Base-by-base conservation (phyloP, 768 basidiomycete genomes). In the Podaxis pistillaris region DNA sequence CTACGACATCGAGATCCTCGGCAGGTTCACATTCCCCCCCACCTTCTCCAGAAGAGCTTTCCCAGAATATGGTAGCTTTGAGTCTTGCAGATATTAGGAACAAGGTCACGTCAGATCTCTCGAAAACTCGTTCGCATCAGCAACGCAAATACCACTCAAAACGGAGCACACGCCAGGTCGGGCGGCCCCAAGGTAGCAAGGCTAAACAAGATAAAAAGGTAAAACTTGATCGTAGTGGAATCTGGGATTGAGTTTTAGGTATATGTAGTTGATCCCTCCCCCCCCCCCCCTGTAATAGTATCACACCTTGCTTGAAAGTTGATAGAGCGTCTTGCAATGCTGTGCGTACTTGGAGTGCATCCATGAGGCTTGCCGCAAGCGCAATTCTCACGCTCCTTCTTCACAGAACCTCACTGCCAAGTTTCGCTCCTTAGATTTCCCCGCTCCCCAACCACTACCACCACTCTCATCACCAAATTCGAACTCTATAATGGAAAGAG, bases 131-230 rank as follows among this genome's bases (percentile, higher is more conserved):
- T 2, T 80, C 83, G 19, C 83, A 83, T 62, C 82, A 90, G 67
- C 82, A 90, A 69, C 81, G 83, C 62, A 92, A 91, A 71, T 84
- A 91, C 71, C 94, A 96, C 76, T 86, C 90, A 0, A 91, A 88
- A 73, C 84, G 87, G 64, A 81, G 83, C 6, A 80, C 80, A 2
- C 82, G 84, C 58, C 79, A 85, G 60, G 84, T 81, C 30, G 90
- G 90, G 26, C 79, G 91, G 41, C 78, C 86, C 24, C 86, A 87
- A 66, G 94, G 94, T 22, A 93, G 90, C 71, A 96, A 96, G 72
- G 88, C 88, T 59, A 96, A 93, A 75, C 86, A 87, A 69, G 91
- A 94, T 68, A 82, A 75, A 33, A 79, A 84, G 62, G 82, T 92
- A 11, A 86, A 84, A 68, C 54, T 84, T 46, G 89, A 89, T 68